These are phyloP conservation scores for Botrytis hyacinthi DNA, from an alignment of 2,329 filamentous ascomycete genomes.

Conservation along the genomic window DNA sequence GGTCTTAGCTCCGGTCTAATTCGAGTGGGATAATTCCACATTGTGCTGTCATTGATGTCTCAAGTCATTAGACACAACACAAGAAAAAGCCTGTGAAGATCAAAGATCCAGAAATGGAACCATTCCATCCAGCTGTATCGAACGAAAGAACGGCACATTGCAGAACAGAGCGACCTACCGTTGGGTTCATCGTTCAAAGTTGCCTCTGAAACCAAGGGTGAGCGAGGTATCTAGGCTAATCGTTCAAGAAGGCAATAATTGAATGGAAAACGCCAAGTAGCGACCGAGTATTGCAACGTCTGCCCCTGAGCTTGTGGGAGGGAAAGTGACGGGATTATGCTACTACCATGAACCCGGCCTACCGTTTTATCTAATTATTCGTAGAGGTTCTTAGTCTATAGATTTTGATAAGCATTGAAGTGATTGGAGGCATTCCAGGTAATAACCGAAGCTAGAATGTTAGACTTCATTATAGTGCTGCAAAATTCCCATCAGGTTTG, in stretches of 20 bases:
- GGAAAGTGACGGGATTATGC: neutral
- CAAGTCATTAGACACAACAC: neutral
- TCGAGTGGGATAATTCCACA: no score
- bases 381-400: neutral
- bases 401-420: neutral
- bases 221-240: accelerated
- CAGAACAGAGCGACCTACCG: neutral
- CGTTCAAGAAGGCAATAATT: neutral
- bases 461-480: neutral
- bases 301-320: neutral
- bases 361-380: neutral
- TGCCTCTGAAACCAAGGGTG: neutral
- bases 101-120: neutral
- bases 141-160: neutral
- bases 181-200: neutral
- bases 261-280: neutral
- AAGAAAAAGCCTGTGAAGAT: no score
- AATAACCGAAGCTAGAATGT: neutral
- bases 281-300: neutral
- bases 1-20: neutral
- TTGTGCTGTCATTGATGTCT: neutral
- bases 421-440: neutral
- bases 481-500: no score
- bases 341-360: neutral
- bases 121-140: no score